Conservation (phyloP, 768 basidiomycete genomes). For the Podaxis carcinomalis region DNA sequence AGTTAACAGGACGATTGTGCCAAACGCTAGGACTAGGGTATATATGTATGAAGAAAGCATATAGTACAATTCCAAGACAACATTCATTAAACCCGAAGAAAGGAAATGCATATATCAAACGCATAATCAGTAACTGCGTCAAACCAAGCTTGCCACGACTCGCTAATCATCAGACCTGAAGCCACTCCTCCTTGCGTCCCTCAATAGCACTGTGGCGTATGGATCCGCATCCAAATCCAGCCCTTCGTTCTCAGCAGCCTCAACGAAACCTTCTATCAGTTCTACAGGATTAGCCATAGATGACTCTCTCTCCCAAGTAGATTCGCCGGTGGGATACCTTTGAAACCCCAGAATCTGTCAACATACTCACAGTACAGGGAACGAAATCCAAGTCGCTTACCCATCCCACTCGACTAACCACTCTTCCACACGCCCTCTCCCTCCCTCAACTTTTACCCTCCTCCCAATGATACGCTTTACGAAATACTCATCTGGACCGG, state of each 20-base stretch:
- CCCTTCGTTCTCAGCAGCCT: conserved; percentile 22
- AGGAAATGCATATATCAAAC: background rate
- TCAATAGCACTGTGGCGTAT: conserved; percentile 21
- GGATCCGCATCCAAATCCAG: conserved; percentile 19
- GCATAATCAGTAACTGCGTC: background rate
- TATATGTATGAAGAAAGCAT: background rate
- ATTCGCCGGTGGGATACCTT: conserved; percentile 27
- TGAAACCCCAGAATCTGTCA: background rate
- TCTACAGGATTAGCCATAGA: conserved; percentile 24
- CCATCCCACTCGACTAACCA: conserved; percentile 36
- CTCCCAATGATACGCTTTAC: conserved; percentile 31
- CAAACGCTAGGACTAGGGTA: background rate
- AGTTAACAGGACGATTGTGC: too few relatives aligned
- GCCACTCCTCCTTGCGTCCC: conserved; percentile 24
- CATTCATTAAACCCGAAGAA: background rate
- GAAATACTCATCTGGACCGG: conserved; percentile 18
- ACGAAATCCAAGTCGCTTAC: conserved; percentile 17
- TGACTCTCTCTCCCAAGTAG: conserved; percentile 31
- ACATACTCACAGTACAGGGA: background rate
- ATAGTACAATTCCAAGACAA: background rate
- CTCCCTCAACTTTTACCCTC: conserved; percentile 15
- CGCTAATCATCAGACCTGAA: conserved; percentile 11
- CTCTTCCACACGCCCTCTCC: conserved; percentile 15
- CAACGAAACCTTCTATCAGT: conserved; percentile 26
- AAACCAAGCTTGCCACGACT: background rate